Base-by-base conservation (phyloP, 768 basidiomycete species). In the Mycena chlorophos region DNA sequence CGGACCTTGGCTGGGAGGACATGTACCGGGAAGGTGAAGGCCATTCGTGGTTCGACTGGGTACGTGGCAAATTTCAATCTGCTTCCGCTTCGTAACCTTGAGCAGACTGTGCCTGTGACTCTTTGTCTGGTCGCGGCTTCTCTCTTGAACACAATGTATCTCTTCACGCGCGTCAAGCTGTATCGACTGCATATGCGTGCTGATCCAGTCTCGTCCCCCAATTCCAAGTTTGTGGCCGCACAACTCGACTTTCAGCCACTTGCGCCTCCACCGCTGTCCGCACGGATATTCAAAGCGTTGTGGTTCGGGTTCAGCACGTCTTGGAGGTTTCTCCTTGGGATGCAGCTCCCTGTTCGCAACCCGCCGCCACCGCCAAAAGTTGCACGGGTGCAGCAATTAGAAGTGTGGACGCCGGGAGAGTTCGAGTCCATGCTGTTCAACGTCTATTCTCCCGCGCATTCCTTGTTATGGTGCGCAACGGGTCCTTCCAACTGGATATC, bases 1-100 rank as follows among this genome's bases (percentile, higher is more conserved):
- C 86, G 8, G 88, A 91, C 58, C 63, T 86, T 19, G 86, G 84
- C 2, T 91, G 89, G 89, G 88, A 91, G 63, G 85, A 88, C 66
- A 82, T 91, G 73, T 86, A 88, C 56, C 78, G 79, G 54, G 87
- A 87, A 65, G 82, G 78, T 50, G 82, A 78, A 64, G 80, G 80
- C 23, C 73, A 76, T 19, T 75, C 84, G 3, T 89, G 89, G 89
- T 86, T 90, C 56, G 86, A 89, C 70, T 93, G 91, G 91, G 91
- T 90, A 51, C 60, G 78, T 68, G 22, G 13, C 13, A 34, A 52
- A 49, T 37, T 57, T 19, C 8, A 47, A 26, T 57, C 48, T 54
- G 17, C 45, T 49, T 52, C 38, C 34, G 28, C 23, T 23, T 25
- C 38, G 37, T 54, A 16, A 49, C 25, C 20, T 31, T 39, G 17